These are phyloP conservation scores for Lecanicillium sp. DNA, from an alignment of 2,329 filamentous ascomycete species.

Conservation along the genomic window DNA sequence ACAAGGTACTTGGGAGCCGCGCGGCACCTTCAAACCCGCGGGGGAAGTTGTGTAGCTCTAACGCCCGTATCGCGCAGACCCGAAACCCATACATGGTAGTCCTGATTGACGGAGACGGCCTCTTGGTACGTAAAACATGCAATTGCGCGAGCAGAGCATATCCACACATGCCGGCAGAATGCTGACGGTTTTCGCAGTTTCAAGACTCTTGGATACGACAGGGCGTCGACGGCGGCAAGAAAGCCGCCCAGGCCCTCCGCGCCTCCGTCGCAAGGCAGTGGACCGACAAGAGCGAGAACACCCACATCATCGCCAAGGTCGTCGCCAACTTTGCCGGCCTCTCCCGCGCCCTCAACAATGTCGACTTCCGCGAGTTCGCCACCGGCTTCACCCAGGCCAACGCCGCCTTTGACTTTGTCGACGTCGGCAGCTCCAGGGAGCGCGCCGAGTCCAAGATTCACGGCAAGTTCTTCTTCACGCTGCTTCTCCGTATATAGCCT, in stretches of 20 bases:
- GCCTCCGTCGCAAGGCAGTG: conserved; percentile 42
- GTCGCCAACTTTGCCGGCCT: conserved; percentile 50
- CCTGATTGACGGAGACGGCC: conserved; percentile 57
- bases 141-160: background rate
- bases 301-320: conserved; percentile 51
- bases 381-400: conserved; percentile 54
- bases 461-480: conserved; percentile 27
- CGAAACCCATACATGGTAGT: conserved; percentile 55
- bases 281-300: conserved; percentile 36
- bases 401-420: conserved; percentile 57
- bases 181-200: conserved; percentile 40
- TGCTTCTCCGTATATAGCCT: background rate
- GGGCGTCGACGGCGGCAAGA: conserved; percentile 50
- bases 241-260: conserved; percentile 44
- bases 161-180: conserved; percentile 10
- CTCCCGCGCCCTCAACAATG: conserved; percentile 41
- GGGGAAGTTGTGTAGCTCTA: no score
- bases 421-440: conserved; percentile 55
- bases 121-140: conserved; percentile 47
- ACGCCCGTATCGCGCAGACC: conserved; percentile 31
- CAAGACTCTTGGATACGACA: conserved; percentile 47
- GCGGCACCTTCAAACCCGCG: no score
- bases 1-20: no score
- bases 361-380: conserved; percentile 51
- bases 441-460: conserved; percentile 54